Evolutionary conservation across 2,329 filamentous ascomycete species (phyloP).

Genomic region (Fusarium palustre): DNA sequence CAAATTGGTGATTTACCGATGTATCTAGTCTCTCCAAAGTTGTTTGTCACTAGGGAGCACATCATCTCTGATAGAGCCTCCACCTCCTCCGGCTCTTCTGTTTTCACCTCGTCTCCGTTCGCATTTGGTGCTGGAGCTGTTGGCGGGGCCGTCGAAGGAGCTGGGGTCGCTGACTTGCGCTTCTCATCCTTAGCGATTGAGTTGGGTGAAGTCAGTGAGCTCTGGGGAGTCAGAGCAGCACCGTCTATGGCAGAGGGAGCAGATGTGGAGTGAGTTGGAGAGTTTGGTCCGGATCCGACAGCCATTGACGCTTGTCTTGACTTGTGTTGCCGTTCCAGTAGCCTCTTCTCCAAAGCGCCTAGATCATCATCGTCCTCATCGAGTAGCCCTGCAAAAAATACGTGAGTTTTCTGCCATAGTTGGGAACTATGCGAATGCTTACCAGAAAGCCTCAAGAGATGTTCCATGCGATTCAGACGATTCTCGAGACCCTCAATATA

Average conservation of each 20-base stretch:
- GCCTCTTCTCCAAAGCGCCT: slow-evolving; percentile 84
- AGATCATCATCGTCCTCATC: slow-evolving; percentile 90
- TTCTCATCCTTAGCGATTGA: slow-evolving; percentile 55
- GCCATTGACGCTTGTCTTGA: slow-evolving; percentile 63
- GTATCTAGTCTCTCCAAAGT: slow-evolving; percentile 93
- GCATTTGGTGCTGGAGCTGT: slow-evolving; percentile 9
- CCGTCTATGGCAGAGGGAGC: slow-evolving; percentile 54
- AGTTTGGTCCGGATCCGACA: slow-evolving; percentile 62
- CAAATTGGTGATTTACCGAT: slow-evolving; percentile 72
- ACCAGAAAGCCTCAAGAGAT: slow-evolving; percentile 85
- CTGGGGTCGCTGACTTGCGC: slow-evolving; percentile 46
- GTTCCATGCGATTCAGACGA: slow-evolving; percentile 94
- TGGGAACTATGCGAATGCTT: slow-evolving; percentile 8
- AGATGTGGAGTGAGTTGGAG: slow-evolving; percentile 61
- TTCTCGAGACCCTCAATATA: slow-evolving; percentile 98
- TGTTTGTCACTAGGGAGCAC: slow-evolving; percentile 97
- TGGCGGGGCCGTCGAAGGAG: slow-evolving; percentile 20
- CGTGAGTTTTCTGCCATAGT: slow-evolving; percentile 18
- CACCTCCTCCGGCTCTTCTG: slow-evolving; percentile 69
- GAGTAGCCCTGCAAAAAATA: slow-evolving; percentile 70
- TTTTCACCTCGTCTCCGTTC: slow-evolving; percentile 42
- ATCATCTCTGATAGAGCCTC: slow-evolving; percentile 97
- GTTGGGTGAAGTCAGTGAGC: slow-evolving; percentile 65
- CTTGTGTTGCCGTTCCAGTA: slow-evolving; percentile 67
- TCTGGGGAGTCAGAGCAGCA: slow-evolving; percentile 62